Percentiles rank a stretch among this genome's conserved stretches.
Conservation (phyloP, 352 stramenopile genomes). For the Thalassiosira livingstoniorum region DNA sequence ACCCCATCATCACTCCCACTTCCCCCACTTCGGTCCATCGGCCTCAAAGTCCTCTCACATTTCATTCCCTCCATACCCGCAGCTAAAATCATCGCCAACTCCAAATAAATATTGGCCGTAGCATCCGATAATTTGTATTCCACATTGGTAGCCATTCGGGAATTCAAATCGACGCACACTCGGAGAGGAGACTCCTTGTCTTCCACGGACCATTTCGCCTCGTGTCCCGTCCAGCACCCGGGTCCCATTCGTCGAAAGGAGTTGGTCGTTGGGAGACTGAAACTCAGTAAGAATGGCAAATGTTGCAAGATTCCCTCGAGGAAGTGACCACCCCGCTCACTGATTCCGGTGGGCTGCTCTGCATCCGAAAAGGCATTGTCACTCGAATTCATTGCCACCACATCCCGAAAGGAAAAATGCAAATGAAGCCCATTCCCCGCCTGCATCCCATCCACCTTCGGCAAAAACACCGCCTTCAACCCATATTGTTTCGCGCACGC, state of each 20-base stretch:
- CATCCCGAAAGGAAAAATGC: conserved; percentile 74
- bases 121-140: conserved; percentile 78
- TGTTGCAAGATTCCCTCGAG: conserved; percentile 80
- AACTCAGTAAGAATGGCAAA: conserved; percentile 73
- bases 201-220: conserved; percentile 73
- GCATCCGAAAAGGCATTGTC: conserved; percentile 60
- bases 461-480: conserved; percentile 76
- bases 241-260: conserved; percentile 75
- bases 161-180: conserved; percentile 67
- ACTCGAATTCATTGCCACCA: conserved; percentile 15
- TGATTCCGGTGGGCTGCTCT: conserved; percentile 36
- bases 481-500: conserved; percentile 61
- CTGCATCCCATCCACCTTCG: conserved; percentile 67
- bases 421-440: conserved; percentile 81
- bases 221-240: conserved; percentile 80
- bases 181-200: conserved; percentile 81
- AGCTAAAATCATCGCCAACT: conserved; percentile 69
- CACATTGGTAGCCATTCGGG: conserved; percentile 65
- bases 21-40: conserved; percentile 13
- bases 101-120: conserved; percentile 80
- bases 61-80: conserved; percentile 72
- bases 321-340: conserved; percentile 65
- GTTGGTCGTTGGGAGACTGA: conserved; percentile 75
- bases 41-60: conserved; percentile 52
- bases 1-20: background rate